Evolutionary conservation across 2,329 filamentous ascomycete species (phyloP).

Genomic region (Cercospora sp.): DNA sequence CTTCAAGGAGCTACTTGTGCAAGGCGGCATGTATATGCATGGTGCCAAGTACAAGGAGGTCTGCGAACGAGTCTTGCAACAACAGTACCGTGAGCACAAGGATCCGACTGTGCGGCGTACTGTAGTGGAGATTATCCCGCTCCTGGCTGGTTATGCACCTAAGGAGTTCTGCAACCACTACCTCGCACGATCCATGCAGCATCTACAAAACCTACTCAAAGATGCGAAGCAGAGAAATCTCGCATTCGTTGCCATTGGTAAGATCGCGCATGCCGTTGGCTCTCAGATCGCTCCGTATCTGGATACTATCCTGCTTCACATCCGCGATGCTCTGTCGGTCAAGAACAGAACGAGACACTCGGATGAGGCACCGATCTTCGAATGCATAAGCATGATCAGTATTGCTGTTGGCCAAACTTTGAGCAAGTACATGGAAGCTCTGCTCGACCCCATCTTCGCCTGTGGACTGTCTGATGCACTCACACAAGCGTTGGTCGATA

Average conservation of each 20-base stretch:
- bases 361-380: constrained; percentile 78
- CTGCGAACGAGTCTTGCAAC: constrained; percentile 78
- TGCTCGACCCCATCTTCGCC: constrained; percentile 94
- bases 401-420: constrained; percentile 93
- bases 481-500: constrained; percentile 93
- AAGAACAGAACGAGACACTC: constrained; percentile 66
- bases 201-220: constrained; percentile 89
- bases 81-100: constrained; percentile 84
- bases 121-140: constrained; percentile 86
- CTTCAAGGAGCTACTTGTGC: constrained; percentile 86
- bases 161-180: constrained; percentile 84
- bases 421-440: constrained; percentile 96
- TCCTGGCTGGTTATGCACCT: constrained; percentile 88
- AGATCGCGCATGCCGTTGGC: constrained; percentile 93
- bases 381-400: constrained; percentile 95
- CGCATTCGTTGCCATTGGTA: constrained; percentile 92
- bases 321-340: constrained; percentile 82
- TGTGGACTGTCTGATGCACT: constrained; percentile 92
- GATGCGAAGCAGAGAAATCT: constrained; percentile 92
- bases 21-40: constrained; percentile 99
- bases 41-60: constrained; percentile 81
- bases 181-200: constrained; percentile 95
- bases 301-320: constrained; percentile 89
- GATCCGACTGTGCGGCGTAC: constrained; percentile 86
- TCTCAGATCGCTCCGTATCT: constrained; percentile 93